phyloP scores from a whole-genome alignment of 768 basidiomycete species.

The Lactarius indigo region DNA sequence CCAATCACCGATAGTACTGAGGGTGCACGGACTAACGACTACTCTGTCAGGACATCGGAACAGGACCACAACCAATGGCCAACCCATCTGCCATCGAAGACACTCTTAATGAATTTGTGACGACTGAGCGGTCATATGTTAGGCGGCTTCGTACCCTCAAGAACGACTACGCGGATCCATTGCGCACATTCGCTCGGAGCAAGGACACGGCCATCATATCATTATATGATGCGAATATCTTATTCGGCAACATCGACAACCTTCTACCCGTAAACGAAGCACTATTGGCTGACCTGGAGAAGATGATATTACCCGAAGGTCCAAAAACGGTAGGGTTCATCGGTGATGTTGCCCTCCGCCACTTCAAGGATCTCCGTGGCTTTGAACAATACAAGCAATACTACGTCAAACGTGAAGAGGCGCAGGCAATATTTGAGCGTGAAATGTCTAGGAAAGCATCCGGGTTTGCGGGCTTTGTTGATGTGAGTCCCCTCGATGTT shows the following conservation, averaged over 20 bases:
- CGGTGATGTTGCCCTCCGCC: conserved; percentile 81
- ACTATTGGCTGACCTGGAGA: conserved; percentile 80
- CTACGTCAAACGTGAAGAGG: conserved; percentile 90
- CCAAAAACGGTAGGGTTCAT: conserved; percentile 55
- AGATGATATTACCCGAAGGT: conserved; percentile 64
- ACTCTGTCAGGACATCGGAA: conserved; percentile 23
- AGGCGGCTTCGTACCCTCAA: conserved; percentile 79
- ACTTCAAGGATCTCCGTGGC: conserved; percentile 79
- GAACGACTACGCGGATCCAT: conserved; percentile 84
- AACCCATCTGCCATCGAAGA: conserved; percentile 65
- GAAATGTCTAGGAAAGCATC: conserved; percentile 78
- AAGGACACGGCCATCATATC: conserved; percentile 87
- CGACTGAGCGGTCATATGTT: conserved; percentile 88
- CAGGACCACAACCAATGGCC: conserved; percentile 55
- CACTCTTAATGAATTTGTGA: conserved; percentile 80
- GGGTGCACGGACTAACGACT: not conserved
- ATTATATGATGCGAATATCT: conserved; percentile 84
- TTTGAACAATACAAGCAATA: conserved; percentile 93
- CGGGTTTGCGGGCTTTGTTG: conserved; percentile 81
- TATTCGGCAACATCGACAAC: conserved; percentile 93
- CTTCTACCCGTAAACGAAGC: conserved; percentile 86
- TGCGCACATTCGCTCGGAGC: conserved; percentile 78
- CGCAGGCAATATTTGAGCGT: conserved; percentile 80
- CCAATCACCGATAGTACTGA: not conserved
- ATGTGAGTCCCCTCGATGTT: conserved; percentile 49